Conservation (phyloP, 257 asterid species). For the Henckelia pumila region DNA sequence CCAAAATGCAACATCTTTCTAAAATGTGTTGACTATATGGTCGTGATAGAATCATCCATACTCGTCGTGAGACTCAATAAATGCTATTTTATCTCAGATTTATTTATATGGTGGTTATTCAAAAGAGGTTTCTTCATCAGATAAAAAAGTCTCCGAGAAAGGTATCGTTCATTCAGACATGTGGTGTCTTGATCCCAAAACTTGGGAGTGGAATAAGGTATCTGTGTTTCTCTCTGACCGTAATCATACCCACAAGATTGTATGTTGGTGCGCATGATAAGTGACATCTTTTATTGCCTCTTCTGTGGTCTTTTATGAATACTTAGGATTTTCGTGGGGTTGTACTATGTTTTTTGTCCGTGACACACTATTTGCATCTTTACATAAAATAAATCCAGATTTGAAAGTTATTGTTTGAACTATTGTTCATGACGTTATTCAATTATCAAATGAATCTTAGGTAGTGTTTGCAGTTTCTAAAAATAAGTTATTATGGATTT, state of each 20-base stretch:
- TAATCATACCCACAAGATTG: background rate
- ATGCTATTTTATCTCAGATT: slow-evolving; percentile 47
- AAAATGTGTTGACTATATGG: background rate
- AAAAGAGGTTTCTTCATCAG: slow-evolving; percentile 77
- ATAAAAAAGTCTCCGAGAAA: slow-evolving; percentile 79
- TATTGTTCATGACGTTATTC: background rate
- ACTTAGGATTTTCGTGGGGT: slow-evolving; percentile 7
- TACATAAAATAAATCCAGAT: background rate
- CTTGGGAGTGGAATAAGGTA: slow-evolving; percentile 99
- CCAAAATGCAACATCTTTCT: background rate
- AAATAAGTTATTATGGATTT: too few relatives aligned
- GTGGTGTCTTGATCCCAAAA: slow-evolving; percentile 94
- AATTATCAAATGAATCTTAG: too few relatives aligned
- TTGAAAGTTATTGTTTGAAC: background rate
- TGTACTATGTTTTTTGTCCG: background rate
- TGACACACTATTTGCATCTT: background rate
- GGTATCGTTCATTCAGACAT: slow-evolving; percentile 92
- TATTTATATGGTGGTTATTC: slow-evolving; percentile 95
- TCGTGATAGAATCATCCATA: background rate
- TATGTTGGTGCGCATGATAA: slow-evolving; percentile 3
- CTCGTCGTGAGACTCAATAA: slow-evolving; percentile 13
- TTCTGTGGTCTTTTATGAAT: slow-evolving; percentile 18
- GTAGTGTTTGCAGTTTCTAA: too few relatives aligned
- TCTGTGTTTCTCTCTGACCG: slow-evolving; percentile 22
- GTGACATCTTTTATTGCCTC: background rate